Base-by-base conservation (phyloP, 169 alveolate genomes). In the Plasmodium malariae region DNA sequence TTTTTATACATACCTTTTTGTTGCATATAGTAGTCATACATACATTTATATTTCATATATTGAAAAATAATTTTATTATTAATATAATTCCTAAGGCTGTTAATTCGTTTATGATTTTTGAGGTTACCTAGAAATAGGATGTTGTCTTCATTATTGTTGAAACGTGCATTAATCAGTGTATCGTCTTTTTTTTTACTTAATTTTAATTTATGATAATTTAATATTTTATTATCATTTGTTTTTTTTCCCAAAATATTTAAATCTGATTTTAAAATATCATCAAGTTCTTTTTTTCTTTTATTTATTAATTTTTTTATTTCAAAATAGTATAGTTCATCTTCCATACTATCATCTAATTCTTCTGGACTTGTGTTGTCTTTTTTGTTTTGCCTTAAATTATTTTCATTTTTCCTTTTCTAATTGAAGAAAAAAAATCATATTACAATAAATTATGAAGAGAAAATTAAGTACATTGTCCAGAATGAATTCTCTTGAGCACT, bases 261-360 rank as follows among this genome's bases (percentile, higher is more conserved):
- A 17, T 55, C 37, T 54, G 72, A 34, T 65, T 68, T 45, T 55
- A 80, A 19, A 30, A 69, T 36, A 24, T 21, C 17, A 48, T 69
- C 87, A n/a, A 86, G 45, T 57, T 86, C 68, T 34, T 37, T 54
- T 63, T 86, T 86, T 62, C 92, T 86, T 72, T 55, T 60, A n/a
- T 21, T 26, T 43, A 86, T 86, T 86, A 86, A 86, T 28, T 69
- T 55, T 71, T 86, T 86, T 37, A 86, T 86, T 86, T 60, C 36
- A 28, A 69, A 69, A 51, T 86, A 86, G 62, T 70, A 48, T 24
- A 28, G 68, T 69, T 86, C 92, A 69, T 86, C 51, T 69, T 55
- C 32, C 67, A 69, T 57, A 45, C 9, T 45, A 12, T 40, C 55
- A 26, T 86, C 65, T 17, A 55, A 19, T 14, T 70, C 65, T 34